Evolutionary conservation across 192 early-diverging fungal genomes (phyloP).

Genomic region (Coemansia javaensis): DNA sequence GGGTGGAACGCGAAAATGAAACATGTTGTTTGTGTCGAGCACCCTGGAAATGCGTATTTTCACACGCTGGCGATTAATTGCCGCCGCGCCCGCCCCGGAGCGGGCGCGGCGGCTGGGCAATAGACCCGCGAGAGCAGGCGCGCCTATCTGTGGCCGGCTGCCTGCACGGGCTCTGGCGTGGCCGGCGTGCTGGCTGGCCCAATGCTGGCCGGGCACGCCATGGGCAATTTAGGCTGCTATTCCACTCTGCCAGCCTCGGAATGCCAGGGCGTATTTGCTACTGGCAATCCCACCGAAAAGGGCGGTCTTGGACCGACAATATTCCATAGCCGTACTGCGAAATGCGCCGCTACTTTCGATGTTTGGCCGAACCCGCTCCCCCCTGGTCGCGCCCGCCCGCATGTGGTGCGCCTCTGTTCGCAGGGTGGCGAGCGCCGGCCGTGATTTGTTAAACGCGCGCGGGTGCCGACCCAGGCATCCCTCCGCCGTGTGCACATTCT

Average conservation of each 20-base stretch:
- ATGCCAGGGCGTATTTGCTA: constrained; percentile 16
- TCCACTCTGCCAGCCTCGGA: not conserved
- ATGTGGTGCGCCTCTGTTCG: not conserved
- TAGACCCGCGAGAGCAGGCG: not conserved
- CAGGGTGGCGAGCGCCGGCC: not conserved
- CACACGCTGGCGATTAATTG: not conserved
- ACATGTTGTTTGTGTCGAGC: too few species aligned
- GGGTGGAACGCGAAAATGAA: too few species aligned
- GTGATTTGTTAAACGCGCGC: constrained; percentile 9
- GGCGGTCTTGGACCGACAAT: not conserved
- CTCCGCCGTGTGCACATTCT: too few species aligned
- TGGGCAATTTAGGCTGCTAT: constrained; percentile 2
- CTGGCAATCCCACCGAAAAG: not conserved
- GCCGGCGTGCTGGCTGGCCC: too few species aligned
- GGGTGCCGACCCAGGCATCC: not conserved
- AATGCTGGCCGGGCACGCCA: not conserved
- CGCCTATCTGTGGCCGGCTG: too few species aligned
- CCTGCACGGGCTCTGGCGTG: too few species aligned
- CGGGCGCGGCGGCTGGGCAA: not conserved
- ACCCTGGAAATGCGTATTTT: not conserved
- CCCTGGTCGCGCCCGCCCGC: not conserved
- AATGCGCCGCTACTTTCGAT: constrained; percentile 7
- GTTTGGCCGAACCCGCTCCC: constrained; percentile 9
- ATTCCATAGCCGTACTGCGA: constrained; percentile 19
- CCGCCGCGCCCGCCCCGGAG: too few species aligned